Conservation (phyloP, 2,329 filamentous ascomycete species). For the Penicillium paneum region DNA sequence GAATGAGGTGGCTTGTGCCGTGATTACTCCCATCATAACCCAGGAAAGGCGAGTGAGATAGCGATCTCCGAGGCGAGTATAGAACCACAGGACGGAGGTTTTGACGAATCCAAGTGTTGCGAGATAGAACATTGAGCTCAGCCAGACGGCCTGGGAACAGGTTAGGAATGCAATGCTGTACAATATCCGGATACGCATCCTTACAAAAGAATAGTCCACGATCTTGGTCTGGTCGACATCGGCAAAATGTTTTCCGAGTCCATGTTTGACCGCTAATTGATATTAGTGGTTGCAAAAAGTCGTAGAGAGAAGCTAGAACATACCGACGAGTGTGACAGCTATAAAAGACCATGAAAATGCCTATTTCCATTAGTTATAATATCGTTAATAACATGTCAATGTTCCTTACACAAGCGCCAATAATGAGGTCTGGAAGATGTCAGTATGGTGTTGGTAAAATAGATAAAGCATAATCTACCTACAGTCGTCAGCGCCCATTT, state of each 20-base stretch:
- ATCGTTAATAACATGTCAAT: background rate
- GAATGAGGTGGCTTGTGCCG: slow-evolving; percentile 41
- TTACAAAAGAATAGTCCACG: slow-evolving; percentile 20
- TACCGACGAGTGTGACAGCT: slow-evolving; percentile 34
- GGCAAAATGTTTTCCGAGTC: slow-evolving; percentile 17
- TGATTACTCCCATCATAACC: slow-evolving; percentile 42
- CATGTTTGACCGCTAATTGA: slow-evolving; percentile 17
- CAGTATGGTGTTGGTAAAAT: background rate
- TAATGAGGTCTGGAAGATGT: slow-evolving; percentile 28
- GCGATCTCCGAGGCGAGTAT: slow-evolving; percentile 44
- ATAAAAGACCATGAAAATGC: slow-evolving; percentile 38
- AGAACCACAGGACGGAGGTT: slow-evolving; percentile 47
- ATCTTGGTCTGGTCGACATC: slow-evolving; percentile 14
- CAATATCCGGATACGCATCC: background rate
- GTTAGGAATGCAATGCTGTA: background rate
- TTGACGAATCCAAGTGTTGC: slow-evolving; percentile 49
- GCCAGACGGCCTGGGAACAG: slow-evolving; percentile 41
- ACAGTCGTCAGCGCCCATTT: slow-evolving; percentile 33
- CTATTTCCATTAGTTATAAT: slow-evolving; percentile 18
- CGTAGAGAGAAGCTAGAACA: slow-evolving; percentile 1
- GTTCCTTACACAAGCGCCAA: slow-evolving; percentile 29
- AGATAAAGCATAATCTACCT: slow-evolving; percentile 4
- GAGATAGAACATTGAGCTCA: slow-evolving; percentile 51
- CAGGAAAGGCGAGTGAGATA: slow-evolving; percentile 36
- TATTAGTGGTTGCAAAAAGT: background rate